phyloP scores from a whole-genome alignment of 78 protist species.

The Dictyostelium firmibasis region DNA sequence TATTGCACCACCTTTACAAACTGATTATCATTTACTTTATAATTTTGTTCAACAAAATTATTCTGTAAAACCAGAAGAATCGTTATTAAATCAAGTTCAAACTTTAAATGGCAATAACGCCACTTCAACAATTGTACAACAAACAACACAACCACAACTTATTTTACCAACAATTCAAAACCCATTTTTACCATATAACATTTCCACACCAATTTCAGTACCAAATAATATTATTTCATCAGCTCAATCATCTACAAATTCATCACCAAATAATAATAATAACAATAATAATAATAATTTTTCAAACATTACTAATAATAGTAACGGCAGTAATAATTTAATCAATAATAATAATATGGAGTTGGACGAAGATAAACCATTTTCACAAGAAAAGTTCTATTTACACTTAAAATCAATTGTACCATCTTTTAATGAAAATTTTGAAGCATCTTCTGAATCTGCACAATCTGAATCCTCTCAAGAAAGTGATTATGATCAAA shows the following conservation, averaged over 20 bases:
- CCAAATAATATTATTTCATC: background rate
- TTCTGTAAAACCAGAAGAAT: background rate
- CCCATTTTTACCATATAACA: background rate
- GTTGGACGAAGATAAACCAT: slow-evolving; percentile 26
- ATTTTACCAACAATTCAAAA: background rate
- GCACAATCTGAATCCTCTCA: slow-evolving; percentile 36
- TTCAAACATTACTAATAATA: background rate
- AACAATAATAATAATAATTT: background rate
- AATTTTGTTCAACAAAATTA: slow-evolving; percentile 6
- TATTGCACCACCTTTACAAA: background rate
- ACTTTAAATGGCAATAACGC: background rate
- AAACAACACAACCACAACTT: background rate
- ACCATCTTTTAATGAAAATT: slow-evolving; percentile 16
- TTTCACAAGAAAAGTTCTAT: slow-evolving; percentile 6
- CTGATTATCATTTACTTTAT: background rate
- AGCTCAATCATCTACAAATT: background rate
- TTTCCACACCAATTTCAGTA: background rate
- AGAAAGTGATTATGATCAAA: slow-evolving; percentile 18
- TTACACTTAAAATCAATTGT: slow-evolving; percentile 29
- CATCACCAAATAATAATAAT: background rate
- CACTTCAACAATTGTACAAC: background rate
- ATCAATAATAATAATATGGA: background rate
- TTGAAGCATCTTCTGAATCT: background rate
- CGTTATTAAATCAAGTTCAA: background rate
- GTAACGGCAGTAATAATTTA: background rate